phyloP scores from a whole-genome alignment of 2,329 filamentous ascomycete species.

The Aureobasidium melanogenum region DNA sequence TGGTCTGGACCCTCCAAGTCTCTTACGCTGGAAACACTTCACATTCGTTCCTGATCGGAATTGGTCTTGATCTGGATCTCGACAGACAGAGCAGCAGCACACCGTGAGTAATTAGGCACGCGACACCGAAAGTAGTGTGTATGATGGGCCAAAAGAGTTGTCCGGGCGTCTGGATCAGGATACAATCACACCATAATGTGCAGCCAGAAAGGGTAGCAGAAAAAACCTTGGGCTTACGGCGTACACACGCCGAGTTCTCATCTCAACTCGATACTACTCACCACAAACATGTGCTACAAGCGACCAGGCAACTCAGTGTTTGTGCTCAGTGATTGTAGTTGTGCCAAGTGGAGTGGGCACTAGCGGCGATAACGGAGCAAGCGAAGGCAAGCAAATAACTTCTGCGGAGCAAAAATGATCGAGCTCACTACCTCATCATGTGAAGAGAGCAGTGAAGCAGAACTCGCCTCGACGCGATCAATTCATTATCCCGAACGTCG shows the following conservation, averaged over 20 bases:
- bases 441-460: slow-evolving; percentile 4
- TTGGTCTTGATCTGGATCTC: neutral
- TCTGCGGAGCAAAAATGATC: neutral
- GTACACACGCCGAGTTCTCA: neutral
- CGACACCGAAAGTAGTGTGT: neutral
- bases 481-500: neutral
- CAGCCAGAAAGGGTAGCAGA: neutral
- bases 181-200: neutral
- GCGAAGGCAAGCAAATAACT: slow-evolving; percentile 2
- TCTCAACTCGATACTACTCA: neutral
- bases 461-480: slow-evolving; percentile 1
- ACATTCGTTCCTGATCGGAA: neutral
- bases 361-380: neutral
- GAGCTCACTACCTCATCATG: slow-evolving; percentile 4
- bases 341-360: neutral
- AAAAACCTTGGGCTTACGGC: neutral
- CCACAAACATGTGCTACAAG: too few relatives aligned
- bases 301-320: too few relatives aligned
- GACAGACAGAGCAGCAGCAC: neutral
- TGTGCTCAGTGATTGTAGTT: neutral
- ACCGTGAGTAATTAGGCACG: too few relatives aligned
- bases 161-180: neutral
- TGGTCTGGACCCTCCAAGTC: too few relatives aligned
- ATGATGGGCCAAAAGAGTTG: neutral
- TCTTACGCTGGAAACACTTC: neutral